phyloP scores from a whole-genome alignment of 305 asterid genomes.

The Ruellia speciosa region DNA sequence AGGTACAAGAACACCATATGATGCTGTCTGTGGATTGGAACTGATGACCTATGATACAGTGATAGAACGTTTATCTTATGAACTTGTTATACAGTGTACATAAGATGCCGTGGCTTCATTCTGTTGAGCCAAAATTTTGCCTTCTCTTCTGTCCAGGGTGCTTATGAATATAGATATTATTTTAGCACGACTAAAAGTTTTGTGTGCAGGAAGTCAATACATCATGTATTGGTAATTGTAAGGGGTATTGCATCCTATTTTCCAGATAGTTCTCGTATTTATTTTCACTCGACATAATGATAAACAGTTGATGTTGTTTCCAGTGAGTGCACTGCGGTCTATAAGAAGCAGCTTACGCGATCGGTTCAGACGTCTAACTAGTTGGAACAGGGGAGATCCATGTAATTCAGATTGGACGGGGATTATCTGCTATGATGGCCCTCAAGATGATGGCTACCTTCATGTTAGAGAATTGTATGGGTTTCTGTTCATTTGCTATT shows the following conservation, averaged over 20 bases:
- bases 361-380: slow-evolving; percentile 46
- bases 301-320: slow-evolving; percentile 23
- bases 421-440: slow-evolving; percentile 51
- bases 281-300: slow-evolving; percentile 8
- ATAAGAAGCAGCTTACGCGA: slow-evolving; percentile 54
- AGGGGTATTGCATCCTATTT: neutral
- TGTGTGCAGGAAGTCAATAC: neutral
- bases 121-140: neutral
- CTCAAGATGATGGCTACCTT: slow-evolving; percentile 48
- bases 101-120: neutral
- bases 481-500: neutral
- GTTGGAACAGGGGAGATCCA: slow-evolving; percentile 83
- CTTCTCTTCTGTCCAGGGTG: neutral
- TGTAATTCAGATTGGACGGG: slow-evolving; percentile 84
- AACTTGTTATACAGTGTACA: neutral
- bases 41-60: neutral
- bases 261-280: neutral
- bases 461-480: slow-evolving; percentile 81
- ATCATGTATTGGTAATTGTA: neutral
- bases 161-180: neutral
- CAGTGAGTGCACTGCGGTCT: slow-evolving; percentile 68
- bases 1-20: neutral
- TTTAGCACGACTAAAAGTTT: neutral
- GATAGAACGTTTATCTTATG: neutral
- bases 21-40: neutral